These are phyloP conservation scores for Boletus mariae DNA, from an alignment of 1,284 basidiomycete species.

Conservation along the genomic window DNA sequence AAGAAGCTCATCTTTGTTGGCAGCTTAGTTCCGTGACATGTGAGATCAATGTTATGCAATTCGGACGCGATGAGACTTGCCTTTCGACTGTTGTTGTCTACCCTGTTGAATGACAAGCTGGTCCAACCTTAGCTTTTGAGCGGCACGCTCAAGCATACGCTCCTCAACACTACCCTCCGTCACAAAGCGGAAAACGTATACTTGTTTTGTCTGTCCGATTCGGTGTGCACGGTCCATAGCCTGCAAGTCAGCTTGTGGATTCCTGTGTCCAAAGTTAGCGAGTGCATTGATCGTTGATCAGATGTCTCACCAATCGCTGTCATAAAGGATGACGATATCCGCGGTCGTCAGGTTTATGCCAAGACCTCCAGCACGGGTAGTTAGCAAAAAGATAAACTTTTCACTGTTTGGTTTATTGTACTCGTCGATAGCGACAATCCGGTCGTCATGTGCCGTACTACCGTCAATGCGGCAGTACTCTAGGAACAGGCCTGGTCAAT, in stretches of 20 bases:
- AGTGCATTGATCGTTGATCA: not conserved
- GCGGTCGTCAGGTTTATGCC: slow-evolving; percentile 97
- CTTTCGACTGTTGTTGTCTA: slow-evolving; percentile 67
- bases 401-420: slow-evolving; percentile 96
- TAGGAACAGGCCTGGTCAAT: slow-evolving; percentile 30
- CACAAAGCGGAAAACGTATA: slow-evolving; percentile 97
- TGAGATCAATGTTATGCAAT: not conserved
- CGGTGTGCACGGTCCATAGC: slow-evolving; percentile 99
- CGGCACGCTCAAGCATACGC: slow-evolving; percentile 93
- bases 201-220: slow-evolving; percentile 98
- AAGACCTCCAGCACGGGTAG: slow-evolving; percentile 96
- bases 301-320: slow-evolving; percentile 81
- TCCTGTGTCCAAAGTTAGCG: slow-evolving; percentile 48
- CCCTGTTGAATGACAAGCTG: slow-evolving; percentile 99
- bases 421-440: slow-evolving; percentile 94
- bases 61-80: slow-evolving; percentile 31
- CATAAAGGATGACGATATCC: slow-evolving; percentile 96
- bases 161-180: slow-evolving; percentile 98
- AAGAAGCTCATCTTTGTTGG: slow-evolving; percentile 93
- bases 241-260: slow-evolving; percentile 97
- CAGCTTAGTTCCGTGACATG: slow-evolving; percentile 44
- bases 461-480: slow-evolving; percentile 98
- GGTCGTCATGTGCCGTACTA: slow-evolving; percentile 92
- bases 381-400: slow-evolving; percentile 96
- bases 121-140: slow-evolving; percentile 93